A percentile compares a stretch with the other conserved stretches of the same genome.
These are phyloP conservation scores for Trematosphaeria pertusa DNA, from an alignment of 2,329 filamentous ascomycete genomes.

Conservation along the genomic window DNA sequence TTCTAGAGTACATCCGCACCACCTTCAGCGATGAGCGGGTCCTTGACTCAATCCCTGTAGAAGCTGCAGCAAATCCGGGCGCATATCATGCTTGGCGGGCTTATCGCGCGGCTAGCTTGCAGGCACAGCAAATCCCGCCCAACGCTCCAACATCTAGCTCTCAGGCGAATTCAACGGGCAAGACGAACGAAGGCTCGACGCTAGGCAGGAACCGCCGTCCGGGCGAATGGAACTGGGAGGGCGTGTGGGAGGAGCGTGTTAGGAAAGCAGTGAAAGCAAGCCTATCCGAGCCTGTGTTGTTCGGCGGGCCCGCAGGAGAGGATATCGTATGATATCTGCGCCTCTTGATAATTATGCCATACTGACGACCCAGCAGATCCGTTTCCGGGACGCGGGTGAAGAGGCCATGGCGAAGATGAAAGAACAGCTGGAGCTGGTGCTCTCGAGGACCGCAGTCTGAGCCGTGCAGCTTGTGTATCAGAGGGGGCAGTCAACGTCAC, in stretches of 20 bases:
- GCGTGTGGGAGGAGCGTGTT: constrained; percentile 92
- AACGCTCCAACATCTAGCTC: constrained; percentile 35
- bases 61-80: constrained; percentile 85
- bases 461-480: neutral
- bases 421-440: constrained; percentile 29
- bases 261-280: constrained; percentile 79
- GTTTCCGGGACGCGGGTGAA: constrained; percentile 45
- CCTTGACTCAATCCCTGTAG: constrained; percentile 78
- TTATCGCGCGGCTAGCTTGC: constrained; percentile 61
- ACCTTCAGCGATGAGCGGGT: constrained; percentile 80
- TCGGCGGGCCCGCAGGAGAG: constrained; percentile 69
- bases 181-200: constrained; percentile 24
- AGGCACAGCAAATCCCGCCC: constrained; percentile 26
- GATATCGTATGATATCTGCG: constrained; percentile 66
- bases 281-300: constrained; percentile 79
- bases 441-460: constrained; percentile 19
- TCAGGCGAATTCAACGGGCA: constrained; percentile 12
- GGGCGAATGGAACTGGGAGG: constrained; percentile 96
- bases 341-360: neutral
- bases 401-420: constrained; percentile 43
- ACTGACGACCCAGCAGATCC: constrained; percentile 40
- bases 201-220: constrained; percentile 66
- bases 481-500: neutral
- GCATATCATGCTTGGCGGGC: constrained; percentile 94
- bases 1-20: constrained; percentile 81